These are phyloP conservation scores for Serpula lacrymans DNA, from an alignment of 768 basidiomycete genomes.

Conservation along the genomic window DNA sequence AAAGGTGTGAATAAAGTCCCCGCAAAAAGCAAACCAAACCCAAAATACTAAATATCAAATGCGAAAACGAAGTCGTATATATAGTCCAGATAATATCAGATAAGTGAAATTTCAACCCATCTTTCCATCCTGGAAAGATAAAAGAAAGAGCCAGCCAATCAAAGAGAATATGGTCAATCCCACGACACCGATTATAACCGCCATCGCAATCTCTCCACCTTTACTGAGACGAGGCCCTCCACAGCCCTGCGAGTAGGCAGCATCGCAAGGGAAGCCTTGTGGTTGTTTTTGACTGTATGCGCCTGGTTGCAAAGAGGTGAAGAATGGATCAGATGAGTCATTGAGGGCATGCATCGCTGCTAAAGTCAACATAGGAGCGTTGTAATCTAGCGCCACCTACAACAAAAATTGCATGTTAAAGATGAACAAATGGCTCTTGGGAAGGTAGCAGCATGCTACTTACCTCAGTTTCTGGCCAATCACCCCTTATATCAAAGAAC, in stretches of 20 bases:
- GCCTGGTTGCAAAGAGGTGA: slow-evolving; percentile 65
- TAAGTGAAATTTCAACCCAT: too few species aligned
- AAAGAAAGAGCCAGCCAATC: too few species aligned
- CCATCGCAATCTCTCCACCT: slow-evolving; percentile 68
- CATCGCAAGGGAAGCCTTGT: slow-evolving; percentile 74
- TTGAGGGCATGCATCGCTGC: slow-evolving; percentile 75
- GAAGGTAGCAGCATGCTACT: slow-evolving; percentile 12
- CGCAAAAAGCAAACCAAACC: slow-evolving; percentile 28
- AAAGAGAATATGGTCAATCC: slow-evolving; percentile 53
- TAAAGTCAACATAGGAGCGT: slow-evolving; percentile 85
- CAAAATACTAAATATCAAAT: slow-evolving; percentile 11
- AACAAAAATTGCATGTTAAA: not conserved
- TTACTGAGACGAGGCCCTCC: slow-evolving; percentile 49
- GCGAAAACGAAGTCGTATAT: too few species aligned
- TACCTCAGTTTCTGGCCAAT: slow-evolving; percentile 89
- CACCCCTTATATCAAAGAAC: slow-evolving; percentile 82
- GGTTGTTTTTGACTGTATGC: slow-evolving; percentile 61
- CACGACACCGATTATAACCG: slow-evolving; percentile 57
- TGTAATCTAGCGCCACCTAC: slow-evolving; percentile 83
- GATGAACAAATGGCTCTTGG: not conserved
- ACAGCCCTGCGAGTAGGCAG: slow-evolving; percentile 56
- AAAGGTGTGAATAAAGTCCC: slow-evolving; percentile 11
- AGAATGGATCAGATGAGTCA: slow-evolving; percentile 72
- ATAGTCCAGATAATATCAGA: too few species aligned
- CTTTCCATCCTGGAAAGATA: too few species aligned